phyloP scores from a whole-genome alignment of 2,329 filamentous ascomycete genomes.

The Gnomoniopsis smithogilvyi region DNA sequence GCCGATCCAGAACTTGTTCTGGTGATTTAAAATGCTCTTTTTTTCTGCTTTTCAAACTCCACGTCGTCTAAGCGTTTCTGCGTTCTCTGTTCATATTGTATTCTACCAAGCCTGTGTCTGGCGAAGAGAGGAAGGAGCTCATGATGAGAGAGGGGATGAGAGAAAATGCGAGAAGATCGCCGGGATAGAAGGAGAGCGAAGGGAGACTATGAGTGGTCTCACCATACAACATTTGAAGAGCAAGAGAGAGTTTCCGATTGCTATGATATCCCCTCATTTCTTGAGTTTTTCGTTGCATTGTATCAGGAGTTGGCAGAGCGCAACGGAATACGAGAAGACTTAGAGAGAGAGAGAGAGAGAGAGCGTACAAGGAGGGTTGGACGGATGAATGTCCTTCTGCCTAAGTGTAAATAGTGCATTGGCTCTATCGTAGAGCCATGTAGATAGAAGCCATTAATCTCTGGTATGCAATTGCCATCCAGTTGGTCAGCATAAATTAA shows the following conservation, averaged over 20 bases:
- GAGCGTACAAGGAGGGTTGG: background rate
- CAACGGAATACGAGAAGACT: background rate
- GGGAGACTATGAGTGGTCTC: background rate
- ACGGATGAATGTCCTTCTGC: background rate
- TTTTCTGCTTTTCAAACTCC: background rate
- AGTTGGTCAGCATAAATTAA: background rate
- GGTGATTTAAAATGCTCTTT: slow-evolving; percentile 6
- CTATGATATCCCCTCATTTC: slow-evolving; percentile 10
- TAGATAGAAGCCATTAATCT: background rate
- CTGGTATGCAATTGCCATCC: background rate
- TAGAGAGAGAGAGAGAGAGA: too few relatives aligned
- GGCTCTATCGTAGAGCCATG: background rate
- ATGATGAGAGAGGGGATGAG: too few relatives aligned
- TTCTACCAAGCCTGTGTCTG: background rate
- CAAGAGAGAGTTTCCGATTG: background rate
- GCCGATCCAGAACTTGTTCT: slow-evolving; percentile 6
- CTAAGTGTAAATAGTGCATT: background rate
- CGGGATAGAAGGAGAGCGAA: background rate
- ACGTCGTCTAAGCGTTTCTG: background rate
- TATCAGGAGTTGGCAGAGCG: background rate
- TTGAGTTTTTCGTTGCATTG: slow-evolving; percentile 2
- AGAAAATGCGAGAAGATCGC: background rate
- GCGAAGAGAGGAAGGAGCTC: background rate
- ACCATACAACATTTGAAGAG: background rate
- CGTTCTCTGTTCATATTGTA: slow-evolving; percentile 12